Conservation (phyloP, 2,329 filamentous ascomycete genomes). For the Fusarium denticulatum region DNA sequence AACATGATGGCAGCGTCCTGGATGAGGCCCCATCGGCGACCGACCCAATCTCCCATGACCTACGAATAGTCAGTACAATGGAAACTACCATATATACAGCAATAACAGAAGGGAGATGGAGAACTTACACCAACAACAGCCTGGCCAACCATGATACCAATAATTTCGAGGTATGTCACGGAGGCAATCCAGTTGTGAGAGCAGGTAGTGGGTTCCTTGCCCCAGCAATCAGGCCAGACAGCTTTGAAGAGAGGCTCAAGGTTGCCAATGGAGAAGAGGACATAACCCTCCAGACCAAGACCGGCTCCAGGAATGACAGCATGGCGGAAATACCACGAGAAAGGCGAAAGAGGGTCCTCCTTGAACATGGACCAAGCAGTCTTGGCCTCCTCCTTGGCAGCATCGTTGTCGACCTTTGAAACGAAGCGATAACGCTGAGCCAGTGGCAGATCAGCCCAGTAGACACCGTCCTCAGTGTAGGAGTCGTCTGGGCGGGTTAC, state of each 20-base stretch:
- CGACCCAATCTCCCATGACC: conserved; percentile 76
- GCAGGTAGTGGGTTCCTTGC: conserved; percentile 68
- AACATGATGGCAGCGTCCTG: conserved; percentile 97
- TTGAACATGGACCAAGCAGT: conserved; percentile 83
- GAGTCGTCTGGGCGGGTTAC: conserved; percentile 89
- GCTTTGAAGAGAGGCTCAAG: conserved; percentile 82
- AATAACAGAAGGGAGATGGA: background rate
- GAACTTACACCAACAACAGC: conserved; percentile 80
- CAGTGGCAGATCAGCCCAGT: conserved; percentile 90
- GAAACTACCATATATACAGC: background rate
- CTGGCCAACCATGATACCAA: conserved; percentile 95
- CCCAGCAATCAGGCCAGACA: conserved; percentile 85
- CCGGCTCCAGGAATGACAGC: conserved; percentile 93
- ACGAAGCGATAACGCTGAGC: conserved; percentile 79
- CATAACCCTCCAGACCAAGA: conserved; percentile 92
- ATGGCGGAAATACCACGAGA: conserved; percentile 89
- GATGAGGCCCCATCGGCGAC: conserved; percentile 93
- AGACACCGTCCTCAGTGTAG: conserved; percentile 82
- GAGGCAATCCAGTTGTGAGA: conserved; percentile 82
- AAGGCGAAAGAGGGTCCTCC: conserved; percentile 81
- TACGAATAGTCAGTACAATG: conserved; percentile 39
- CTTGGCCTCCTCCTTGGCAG: conserved; percentile 73
- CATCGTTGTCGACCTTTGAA: conserved; percentile 74
- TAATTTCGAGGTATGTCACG: conserved; percentile 91
- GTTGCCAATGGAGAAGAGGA: conserved; percentile 97